Evolutionary conservation across 2,329 filamentous ascomycete genomes (phyloP), one percentile per base, ranked within the genome.

Genomic region (Calonectria pauciramosa): DNA sequence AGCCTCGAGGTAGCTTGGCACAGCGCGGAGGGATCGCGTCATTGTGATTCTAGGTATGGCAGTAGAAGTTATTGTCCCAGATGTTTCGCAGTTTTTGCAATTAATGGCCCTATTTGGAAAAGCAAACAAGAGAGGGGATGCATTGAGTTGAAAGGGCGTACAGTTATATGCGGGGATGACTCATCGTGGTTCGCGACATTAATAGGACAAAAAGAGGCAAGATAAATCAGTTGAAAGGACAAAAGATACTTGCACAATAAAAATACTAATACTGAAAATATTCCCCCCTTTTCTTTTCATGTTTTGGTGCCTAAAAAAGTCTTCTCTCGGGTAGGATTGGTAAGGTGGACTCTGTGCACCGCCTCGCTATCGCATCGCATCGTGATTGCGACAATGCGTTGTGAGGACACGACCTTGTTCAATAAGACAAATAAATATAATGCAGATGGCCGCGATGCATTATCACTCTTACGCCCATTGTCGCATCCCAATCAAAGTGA

Each of bases 1-100:
- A 10, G 77, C 76, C 30, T 80, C 65, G 32, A 85, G 80, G 54
- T 83, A 84, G 71, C 23, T 60, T 16, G 72, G 70, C 18, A 76
- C 72, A 13, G 72, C 59, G 4, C 69, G 72, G 4, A 56, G 3
- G 51, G 44, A 72, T 60, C 70, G 75, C 7, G 72, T 34, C 78
- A 80, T 80, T 41, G 47, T 38, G 23, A 28, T 16, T 36, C 18
- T 9, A 34, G 10, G 44, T 28, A 14, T 18, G 8, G 56, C 14
- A 5, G n/a, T 1, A 41, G 34, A 3, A 20, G 2, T 2, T 34
- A 1, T 14, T 47, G 8, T 23, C 10, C 4, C 4, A n/a, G 10
- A 47, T 47, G 5, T 47, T 11, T 10, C 20, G 41, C 41, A 47
- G 41, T 2, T 4, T 16, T 23, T 47, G 2, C 9, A 47, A 23